Evolutionary conservation across 306 rosid genomes (phyloP).

Genomic region (Astragalus glycyphyllos): DNA sequence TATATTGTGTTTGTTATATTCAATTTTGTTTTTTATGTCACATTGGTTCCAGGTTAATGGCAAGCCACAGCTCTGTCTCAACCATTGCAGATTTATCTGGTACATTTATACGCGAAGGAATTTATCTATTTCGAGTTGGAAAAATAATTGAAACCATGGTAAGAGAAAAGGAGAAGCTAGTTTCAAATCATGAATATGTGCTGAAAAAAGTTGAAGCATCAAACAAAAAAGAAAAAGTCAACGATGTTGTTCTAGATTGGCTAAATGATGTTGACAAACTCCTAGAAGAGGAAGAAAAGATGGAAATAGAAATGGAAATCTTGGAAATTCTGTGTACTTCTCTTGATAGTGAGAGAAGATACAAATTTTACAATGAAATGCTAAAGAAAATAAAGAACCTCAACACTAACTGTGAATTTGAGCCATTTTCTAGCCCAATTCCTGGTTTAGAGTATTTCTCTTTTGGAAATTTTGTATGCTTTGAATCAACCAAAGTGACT

Average conservation of each 20-base stretch:
- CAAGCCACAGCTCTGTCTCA: too few relatives aligned
- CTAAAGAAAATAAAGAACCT: not conserved
- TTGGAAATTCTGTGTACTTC: not conserved
- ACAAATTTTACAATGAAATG: not conserved
- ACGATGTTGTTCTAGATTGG: not conserved
- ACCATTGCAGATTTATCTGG: too few relatives aligned
- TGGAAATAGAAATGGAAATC: slow-evolving; percentile 16
- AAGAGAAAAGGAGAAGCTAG: not conserved
- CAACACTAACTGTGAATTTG: not conserved
- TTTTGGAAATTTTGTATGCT: not conserved
- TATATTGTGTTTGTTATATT: too few relatives aligned
- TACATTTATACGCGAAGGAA: too few relatives aligned
- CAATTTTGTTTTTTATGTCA: not conserved
- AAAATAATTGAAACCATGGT: not conserved
- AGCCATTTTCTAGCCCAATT: not conserved
- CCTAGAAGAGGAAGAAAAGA: slow-evolving; percentile 15
- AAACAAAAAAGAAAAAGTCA: not conserved
- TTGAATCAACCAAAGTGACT: not conserved
- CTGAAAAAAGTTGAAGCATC: not conserved
- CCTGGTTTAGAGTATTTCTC: slow-evolving; percentile 15
- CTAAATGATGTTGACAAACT: not conserved
- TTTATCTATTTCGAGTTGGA: not conserved
- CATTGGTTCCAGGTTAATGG: too few relatives aligned
- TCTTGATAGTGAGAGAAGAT: not conserved
- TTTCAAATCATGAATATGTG: not conserved